These are phyloP conservation scores for Ceratocystis alfenasii DNA, from an alignment of 2,329 filamentous ascomycete genomes.

Conservation along the genomic window DNA sequence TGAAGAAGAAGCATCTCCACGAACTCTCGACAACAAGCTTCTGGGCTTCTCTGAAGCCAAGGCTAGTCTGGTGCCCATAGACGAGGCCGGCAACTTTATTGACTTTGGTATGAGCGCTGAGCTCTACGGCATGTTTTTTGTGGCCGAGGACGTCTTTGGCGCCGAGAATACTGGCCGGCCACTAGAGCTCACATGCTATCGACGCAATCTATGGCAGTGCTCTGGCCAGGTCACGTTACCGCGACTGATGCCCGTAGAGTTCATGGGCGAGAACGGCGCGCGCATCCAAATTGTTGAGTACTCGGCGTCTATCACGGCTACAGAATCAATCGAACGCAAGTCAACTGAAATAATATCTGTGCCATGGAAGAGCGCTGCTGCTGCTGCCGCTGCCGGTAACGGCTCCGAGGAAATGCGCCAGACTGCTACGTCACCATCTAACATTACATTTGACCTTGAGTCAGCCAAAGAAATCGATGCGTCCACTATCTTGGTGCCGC, in stretches of 20 bases:
- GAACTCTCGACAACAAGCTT: slow-evolving; percentile 55
- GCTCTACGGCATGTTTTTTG: slow-evolving; percentile 79
- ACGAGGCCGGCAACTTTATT: slow-evolving; percentile 51
- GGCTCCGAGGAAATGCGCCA: slow-evolving; percentile 39
- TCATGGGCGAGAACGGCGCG: slow-evolving; percentile 16
- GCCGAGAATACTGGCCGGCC: slow-evolving; percentile 45
- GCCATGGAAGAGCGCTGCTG: slow-evolving; percentile 74
- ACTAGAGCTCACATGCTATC: slow-evolving; percentile 84
- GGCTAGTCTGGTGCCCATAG: slow-evolving; percentile 49
- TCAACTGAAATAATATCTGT: slow-evolving; percentile 89
- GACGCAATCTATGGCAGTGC: slow-evolving; percentile 89
- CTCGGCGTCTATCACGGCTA: slow-evolving; percentile 69
- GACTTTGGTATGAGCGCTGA: slow-evolving; percentile 60
- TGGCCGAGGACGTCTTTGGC: slow-evolving; percentile 69
- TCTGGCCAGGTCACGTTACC: slow-evolving; percentile 67
- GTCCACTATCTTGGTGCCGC: slow-evolving; percentile 64
- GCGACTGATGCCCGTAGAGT: slow-evolving; percentile 17
- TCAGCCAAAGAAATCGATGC: slow-evolving; percentile 61
- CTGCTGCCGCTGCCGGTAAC: slow-evolving; percentile 32
- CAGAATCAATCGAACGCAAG: slow-evolving; percentile 88
- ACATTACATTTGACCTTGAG: slow-evolving; percentile 43
- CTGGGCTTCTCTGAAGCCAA: slow-evolving; percentile 59
- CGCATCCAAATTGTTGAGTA: slow-evolving; percentile 66
- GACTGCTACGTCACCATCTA: slow-evolving; percentile 39
- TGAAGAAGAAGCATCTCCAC: slow-evolving; percentile 37